Evolutionary conservation across 2,329 filamentous ascomycete species (phyloP).

Genomic region (Nemania serpens): DNA sequence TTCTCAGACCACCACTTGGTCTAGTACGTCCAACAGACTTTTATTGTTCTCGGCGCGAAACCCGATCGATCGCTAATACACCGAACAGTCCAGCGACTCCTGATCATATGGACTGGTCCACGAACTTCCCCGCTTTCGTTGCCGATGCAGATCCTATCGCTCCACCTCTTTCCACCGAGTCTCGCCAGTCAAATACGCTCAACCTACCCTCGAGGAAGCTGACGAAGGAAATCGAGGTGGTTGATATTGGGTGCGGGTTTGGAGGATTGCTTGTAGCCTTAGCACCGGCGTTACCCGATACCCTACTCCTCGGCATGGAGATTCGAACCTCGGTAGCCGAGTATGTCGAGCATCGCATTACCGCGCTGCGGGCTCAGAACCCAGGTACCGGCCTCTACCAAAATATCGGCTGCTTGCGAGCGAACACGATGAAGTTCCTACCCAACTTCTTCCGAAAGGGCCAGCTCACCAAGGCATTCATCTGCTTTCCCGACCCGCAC

Average conservation of each 20-base stretch:
- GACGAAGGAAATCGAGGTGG: constrained; percentile 79
- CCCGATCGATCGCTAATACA: constrained; percentile 31
- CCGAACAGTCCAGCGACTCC: constrained; percentile 73
- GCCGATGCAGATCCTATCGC: constrained; percentile 44
- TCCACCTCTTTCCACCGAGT: constrained; percentile 27
- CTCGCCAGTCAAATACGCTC: constrained; percentile 3
- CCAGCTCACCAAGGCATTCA: constrained; percentile 89
- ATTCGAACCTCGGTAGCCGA: constrained; percentile 89
- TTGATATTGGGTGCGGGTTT: constrained; percentile 97
- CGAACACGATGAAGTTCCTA: constrained; percentile 99
- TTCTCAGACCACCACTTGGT: constrained; percentile 91
- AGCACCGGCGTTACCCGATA: constrained; percentile 78
- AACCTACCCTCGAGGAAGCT: constrained; percentile 45
- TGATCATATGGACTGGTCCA: constrained; percentile 87
- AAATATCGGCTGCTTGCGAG: constrained; percentile 86
- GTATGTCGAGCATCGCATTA: constrained; percentile 87
- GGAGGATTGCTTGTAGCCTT: constrained; percentile 88
- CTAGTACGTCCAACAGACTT: constrained; percentile 65
- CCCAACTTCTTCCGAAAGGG: constrained; percentile 89
- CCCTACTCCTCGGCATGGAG: constrained; percentile 86
- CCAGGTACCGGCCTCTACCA: constrained; percentile 65
- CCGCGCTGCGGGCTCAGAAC: constrained; percentile 74
- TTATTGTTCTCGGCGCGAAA: not conserved
- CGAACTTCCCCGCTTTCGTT: constrained; percentile 78
- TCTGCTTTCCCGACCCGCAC: constrained; percentile 98